Conservation (phyloP, 306 rosid species). For the Prunus mume region DNA sequence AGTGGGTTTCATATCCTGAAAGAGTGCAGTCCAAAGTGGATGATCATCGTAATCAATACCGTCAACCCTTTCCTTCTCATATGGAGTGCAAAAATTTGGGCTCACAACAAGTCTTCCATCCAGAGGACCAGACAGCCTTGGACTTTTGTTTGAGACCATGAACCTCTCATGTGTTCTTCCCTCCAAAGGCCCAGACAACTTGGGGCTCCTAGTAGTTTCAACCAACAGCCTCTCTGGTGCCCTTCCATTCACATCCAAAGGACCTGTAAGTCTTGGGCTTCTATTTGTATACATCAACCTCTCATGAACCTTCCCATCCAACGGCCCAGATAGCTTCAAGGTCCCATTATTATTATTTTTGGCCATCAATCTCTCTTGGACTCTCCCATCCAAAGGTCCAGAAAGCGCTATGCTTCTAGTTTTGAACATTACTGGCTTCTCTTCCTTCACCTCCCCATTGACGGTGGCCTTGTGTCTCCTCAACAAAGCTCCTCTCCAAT, state of each 20-base stretch:
- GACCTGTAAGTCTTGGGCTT: slow-evolving; percentile 41
- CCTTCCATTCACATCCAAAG: slow-evolving; percentile 40
- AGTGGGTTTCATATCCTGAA: slow-evolving; percentile 87
- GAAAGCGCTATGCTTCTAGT: slow-evolving; percentile 45
- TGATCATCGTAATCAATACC: slow-evolving; percentile 59
- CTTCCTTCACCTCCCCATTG: slow-evolving; percentile 19
- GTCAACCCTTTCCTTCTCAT: slow-evolving; percentile 40
- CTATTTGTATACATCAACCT: slow-evolving; percentile 37
- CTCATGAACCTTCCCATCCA: slow-evolving; percentile 63
- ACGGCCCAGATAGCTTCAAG: slow-evolving; percentile 70
- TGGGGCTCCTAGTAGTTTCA: slow-evolving; percentile 42
- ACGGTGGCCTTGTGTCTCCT: slow-evolving; percentile 32
- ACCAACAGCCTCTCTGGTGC: slow-evolving; percentile 21
- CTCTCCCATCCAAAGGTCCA: slow-evolving; percentile 33
- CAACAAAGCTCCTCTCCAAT: slow-evolving; percentile 37
- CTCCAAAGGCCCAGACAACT: slow-evolving; percentile 47
- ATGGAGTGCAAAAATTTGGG: slow-evolving; percentile 41
- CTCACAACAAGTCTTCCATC: slow-evolving; percentile 40
- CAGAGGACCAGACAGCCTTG: slow-evolving; percentile 32
- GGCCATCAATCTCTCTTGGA: slow-evolving; percentile 20
- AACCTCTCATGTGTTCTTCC: slow-evolving; percentile 25
- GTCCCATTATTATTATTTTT: slow-evolving; percentile 1
- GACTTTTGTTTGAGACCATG: slow-evolving; percentile 24
- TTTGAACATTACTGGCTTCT: slow-evolving; percentile 25
- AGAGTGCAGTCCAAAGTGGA: slow-evolving; percentile 70